Base-by-base conservation (phyloP, 1,284 basidiomycete genomes). In the Lentinula novae-zelandiae region DNA sequence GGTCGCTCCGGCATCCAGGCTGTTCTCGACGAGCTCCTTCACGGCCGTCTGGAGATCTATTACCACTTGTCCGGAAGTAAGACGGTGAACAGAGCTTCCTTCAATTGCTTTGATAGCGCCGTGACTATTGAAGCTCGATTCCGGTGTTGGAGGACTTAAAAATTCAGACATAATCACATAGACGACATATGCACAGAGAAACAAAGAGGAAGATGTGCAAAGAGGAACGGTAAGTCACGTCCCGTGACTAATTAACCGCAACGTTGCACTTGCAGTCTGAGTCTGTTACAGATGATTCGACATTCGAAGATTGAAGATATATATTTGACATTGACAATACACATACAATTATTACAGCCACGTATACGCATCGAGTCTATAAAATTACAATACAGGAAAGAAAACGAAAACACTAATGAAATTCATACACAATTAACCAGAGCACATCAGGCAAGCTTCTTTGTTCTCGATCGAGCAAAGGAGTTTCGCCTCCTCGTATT, bases 1-100 rank as follows among this genome's bases (percentile, higher is more conserved):
- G 0, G 92, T 94, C 0, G 96, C 93, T 0, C 90, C 90, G 0
- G 96, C 95, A 72, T 99, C 97, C 33, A 98, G 77, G 61, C 93
- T 93, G 72, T 99, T 99, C 75, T 99, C 97, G 2, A 99, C 84
- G 1, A 99, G 84, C 72, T 99, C 97, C 71, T 99, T 99, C 60
- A 99, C 89, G 0, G 94, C 94, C 0, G 89, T 92, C 70, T 95
- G 95, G 1, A 99, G 82, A 71, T 98, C 95, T 34, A 96, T 82
- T 0, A 99, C 91, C 36, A 99, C 96, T 71, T 99, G 97, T 0
- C 94, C 95, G 5, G 94, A 95, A 0, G 95, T 93, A 61, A 98
- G 90, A 58, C 85, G 82, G 71, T 96, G 95, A 8, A 95, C 80
- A 7, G 94, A 92, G 2, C 80, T 74, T 2, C 75, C 74, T 68